Evolutionary conservation across 345 rosid species (phyloP).

Genomic region (Citrus hindsii): DNA sequence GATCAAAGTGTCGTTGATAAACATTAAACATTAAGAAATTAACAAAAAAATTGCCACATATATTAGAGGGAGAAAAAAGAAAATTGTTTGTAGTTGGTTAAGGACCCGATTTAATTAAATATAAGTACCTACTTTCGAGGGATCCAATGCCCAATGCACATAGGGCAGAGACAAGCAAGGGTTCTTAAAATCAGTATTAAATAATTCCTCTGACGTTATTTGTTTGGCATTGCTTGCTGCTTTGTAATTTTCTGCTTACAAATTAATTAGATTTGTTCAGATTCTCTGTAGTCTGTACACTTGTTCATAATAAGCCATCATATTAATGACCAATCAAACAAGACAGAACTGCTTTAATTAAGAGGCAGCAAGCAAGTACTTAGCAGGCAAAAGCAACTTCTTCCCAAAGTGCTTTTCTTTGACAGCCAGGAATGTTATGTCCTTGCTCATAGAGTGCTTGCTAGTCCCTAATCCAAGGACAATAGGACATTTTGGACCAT

Average conservation of each 20-base stretch:
- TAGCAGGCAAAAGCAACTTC: neutral
- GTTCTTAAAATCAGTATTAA: neutral
- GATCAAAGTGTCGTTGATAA: neutral
- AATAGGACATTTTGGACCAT: neutral
- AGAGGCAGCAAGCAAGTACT: no score
- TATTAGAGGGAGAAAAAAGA: no score
- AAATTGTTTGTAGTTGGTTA: neutral
- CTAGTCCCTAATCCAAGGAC: neutral
- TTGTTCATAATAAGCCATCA: no score
- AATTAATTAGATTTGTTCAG: neutral
- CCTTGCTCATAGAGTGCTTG: neutral
- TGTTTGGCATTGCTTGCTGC: neutral
- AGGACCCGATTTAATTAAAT: neutral
- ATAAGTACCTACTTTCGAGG: neutral
- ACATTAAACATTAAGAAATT: neutral
- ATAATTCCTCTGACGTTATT: neutral
- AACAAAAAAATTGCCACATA: no score
- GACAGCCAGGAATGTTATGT: no score
- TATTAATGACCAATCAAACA: neutral
- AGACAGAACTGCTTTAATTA: neutral
- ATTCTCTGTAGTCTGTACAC: neutral
- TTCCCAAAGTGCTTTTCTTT: neutral
- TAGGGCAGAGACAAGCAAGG: neutral
- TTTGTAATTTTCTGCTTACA: neutral
- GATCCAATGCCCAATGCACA: neutral